Evolutionary conservation across 2,329 filamentous ascomycete species (phyloP).

Genomic region (Bipolaris oryzae): DNA sequence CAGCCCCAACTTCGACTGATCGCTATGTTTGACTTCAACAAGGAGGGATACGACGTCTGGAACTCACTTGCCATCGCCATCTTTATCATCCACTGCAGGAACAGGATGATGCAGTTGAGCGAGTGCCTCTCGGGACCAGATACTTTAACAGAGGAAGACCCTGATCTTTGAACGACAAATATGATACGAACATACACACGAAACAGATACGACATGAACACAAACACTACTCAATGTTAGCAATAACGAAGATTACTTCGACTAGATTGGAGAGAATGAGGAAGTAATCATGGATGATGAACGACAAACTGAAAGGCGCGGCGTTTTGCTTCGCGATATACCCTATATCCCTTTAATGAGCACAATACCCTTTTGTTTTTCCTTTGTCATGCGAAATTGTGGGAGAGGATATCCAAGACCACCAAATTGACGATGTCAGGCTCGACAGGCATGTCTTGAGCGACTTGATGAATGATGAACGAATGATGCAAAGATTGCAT

Average conservation of each 20-base stretch:
- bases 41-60: slow-evolving; percentile 64
- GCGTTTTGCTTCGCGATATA: slow-evolving; percentile 27
- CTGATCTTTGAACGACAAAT: slow-evolving; percentile 33
- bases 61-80: slow-evolving; percentile 64
- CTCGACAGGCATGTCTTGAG: neutral
- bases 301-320: slow-evolving; percentile 8
- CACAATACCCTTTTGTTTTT: slow-evolving; percentile 18
- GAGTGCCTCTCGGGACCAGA: slow-evolving; percentile 39
- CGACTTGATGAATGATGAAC: neutral
- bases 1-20: slow-evolving; percentile 50
- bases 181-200: neutral
- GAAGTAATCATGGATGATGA: slow-evolving; percentile 1
- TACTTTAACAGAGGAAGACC: slow-evolving; percentile 28
- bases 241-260: slow-evolving; percentile 2
- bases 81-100: slow-evolving; percentile 59
- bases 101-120: slow-evolving; percentile 56
- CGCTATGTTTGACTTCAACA: slow-evolving; percentile 60
- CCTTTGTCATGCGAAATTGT: slow-evolving; percentile 6
- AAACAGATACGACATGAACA: neutral
- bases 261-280: slow-evolving; percentile 4
- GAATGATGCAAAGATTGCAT: neutral
- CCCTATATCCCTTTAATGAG: slow-evolving; percentile 27
- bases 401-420: neutral
- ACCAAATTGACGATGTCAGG: neutral
- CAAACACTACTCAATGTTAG: neutral